Base-by-base conservation (phyloP, 345 rosid species). In the Erysimum cheiranthoides region DNA sequence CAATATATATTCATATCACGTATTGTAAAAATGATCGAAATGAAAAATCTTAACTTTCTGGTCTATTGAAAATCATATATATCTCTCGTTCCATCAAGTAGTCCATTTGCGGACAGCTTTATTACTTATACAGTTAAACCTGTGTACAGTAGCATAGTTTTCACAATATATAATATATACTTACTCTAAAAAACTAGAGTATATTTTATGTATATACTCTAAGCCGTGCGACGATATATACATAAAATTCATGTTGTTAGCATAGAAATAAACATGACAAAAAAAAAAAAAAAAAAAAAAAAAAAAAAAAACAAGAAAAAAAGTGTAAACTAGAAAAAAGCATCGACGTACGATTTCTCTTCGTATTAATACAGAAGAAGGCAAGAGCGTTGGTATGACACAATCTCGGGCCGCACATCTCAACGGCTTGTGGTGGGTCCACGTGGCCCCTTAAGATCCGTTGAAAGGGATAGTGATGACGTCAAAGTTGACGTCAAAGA, bases 401-500 rank as follows among this genome's bases (percentile, higher is more conserved):
- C 54, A 65, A 57, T 49, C 64, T 27, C 40, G 50, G 35, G 74
- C 49, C 47, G 79, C 69, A 68, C 73, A 75, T 68, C 62, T 70
- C 72, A 77, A 77, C 80, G 76, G 76, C 54, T 39, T 39, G 0
- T 25, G 43, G 34, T 32, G 35, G 42, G 56, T 58, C 77, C 73
- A 78, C 73, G 77, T 72, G 69, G 51, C 68, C 34, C 63, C 27
- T 13, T 32, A 5, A 14, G 49, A 66, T 66, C 56, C 47, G 34
- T 51, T 2, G 63, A 32, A 47, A 65, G n/a, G 42, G 78, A 59
- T 50, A 46, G 45, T 53, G 80, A 62, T 80, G 84, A 81, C 73
- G 80, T 42, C 47, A 72, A 45, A 2, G 1, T 40, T 57, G 75
- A 35, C 85, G 88, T 82, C 88, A 83, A 68, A 14, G 42, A 66